Base-by-base conservation (phyloP, 1,284 basidiomycete species). In the Jaminaea rosea region DNA sequence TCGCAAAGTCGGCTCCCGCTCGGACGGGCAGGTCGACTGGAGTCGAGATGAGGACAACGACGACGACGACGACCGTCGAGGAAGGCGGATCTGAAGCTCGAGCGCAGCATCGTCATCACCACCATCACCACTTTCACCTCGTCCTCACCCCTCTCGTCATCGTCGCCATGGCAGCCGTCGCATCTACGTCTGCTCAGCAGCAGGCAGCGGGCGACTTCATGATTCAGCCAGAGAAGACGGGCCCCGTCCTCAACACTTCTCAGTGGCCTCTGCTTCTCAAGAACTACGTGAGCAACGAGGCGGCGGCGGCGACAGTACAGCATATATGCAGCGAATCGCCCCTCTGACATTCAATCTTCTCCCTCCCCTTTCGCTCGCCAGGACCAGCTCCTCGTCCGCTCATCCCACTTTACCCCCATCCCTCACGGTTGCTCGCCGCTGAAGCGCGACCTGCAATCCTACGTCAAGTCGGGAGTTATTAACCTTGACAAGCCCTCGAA, bases 271-370 rank as follows among this genome's bases (percentile, higher is more conserved):
- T 99, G 26, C 82, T 99, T 10, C 82, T 99, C 60, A 98, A 97
- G 82, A 96, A 98, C 78, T 99, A 98, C 76, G 92, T 94, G 81
- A 93, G 93, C n/a, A n/a, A n/a, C n/a, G n/a, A n/a, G n/a, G n/a
- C n/a, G n/a, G n/a, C n/a, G n/a, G n/a, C n/a, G n/a, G n/a, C n/a
- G n/a, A n/a, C n/a, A n/a, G n/a, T n/a, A n/a, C n/a, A n/a, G n/a
- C n/a, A n/a, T n/a, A n/a, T n/a, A n/a, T 24, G 46, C 13, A 5
- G 44, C 29, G 27, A 44, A 2, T 9, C 8, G 11, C 9, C 15
- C 9, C 11, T n/a, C 34, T 6, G 0, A 26, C 32, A 13, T n/a
- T 23, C 6, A 2, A 11, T 50, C 23, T 26, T 13, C 50, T 15
- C 19, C 27, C 29, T n/a, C 9, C 11, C 19, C 17, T 28, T 29